Evolutionary conservation across 148 eudicot species (phyloP), one percentile per base, ranked within the genome.

Genomic region (Polygonum maritimum): DNA sequence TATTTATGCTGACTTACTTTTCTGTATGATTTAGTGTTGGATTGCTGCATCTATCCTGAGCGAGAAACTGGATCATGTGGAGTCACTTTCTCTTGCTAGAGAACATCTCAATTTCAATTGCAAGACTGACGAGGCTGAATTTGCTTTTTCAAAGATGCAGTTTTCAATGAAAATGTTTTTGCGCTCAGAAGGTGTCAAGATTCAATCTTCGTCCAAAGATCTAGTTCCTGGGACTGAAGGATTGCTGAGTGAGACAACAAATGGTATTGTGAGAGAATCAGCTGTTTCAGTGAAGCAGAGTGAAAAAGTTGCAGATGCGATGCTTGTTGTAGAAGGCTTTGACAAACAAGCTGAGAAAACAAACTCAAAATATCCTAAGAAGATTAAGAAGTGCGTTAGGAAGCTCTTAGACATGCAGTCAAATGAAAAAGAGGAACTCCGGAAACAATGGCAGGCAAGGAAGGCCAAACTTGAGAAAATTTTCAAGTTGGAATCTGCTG

Each of bases 1-100:
- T 71, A 6, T 71, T 71, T 71, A 44, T 26, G 33, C 74, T 71
- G 19, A 71, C 49, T 33, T 2, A n/a, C 14, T 47, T 33, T 41
- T 71, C 51, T 38, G 47, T 72, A 76, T 48, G 65, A 78, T 55
- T 78, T 77, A 92, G 95, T 94, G 95, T 78, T 94, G 96, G 97
- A 76, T 84, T 60, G 93, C 91, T 60, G 88, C 93, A 60, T 90
- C 89, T 49, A 81, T 85, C 75, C 75, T 84, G 75, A 83, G 80
- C 35, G 54, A 79, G 16, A 84, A 87, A 79, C 60, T 94, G 79
- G 92, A 89, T 79, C 90, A 82, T 85, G 82, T 76, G 79, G 79
- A 79, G 45, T 86, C 92, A 0, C 84, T 94, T 52, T 73, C 40
- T 12, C 78, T 88, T 72, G 98, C 86, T 57, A 85, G 80, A 78